Base-by-base conservation (phyloP, 371 early-diverging fungal genomes). In the Amoeboaphelidium protococcarum region DNA sequence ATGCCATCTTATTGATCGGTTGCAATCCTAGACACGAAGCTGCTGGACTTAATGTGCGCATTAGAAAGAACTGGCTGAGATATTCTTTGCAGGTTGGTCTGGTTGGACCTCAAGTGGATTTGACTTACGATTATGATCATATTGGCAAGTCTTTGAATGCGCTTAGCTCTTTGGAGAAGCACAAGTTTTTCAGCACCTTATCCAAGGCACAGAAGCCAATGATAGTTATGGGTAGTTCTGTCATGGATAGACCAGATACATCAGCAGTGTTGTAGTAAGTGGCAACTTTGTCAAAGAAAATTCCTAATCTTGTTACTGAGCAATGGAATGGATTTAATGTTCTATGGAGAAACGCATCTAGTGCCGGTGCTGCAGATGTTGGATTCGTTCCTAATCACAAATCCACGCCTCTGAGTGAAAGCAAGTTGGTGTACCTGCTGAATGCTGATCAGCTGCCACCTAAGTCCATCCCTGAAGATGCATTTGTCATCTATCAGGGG, bases 401-500 rank as follows among this genome's bases (percentile, higher is more conserved):
- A 24, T 46, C 51, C 16, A 54, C 62, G 2, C 50, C 66, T 26
- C 51, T 59, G 20, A 52, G 60, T 2, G 54, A 63, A 40, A 54
- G 73, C 54, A 71, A 78, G 55, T 80, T 92, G 53, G 59, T 92
- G 21, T 91, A 90, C 67, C 72, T 92, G 46, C 73, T 92, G 52
- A 77, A 78, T 48, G 90, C 94, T 44, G 94, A 92, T 59, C 82
- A 89, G 46, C 58, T 88, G 52, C 47, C 57, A 19, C 59, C 76
- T 23, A 52, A 61, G 25, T 80, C 78, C 54, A 68, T 90, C 26
- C 81, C 89, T 52, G 69, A 72, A 61, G 75, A 80, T 58, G 84
- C 90, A 22, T 94, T 94, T 61, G 91, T 94, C 22, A 85, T 94
- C 46, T 94, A 94, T 67, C 92, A 91, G 64, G 94, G 94, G 26